Evolutionary conservation across 345 rosid genomes (phyloP), one percentile per base, ranked within the genome.

Genomic region (Moricandia arvensis): DNA sequence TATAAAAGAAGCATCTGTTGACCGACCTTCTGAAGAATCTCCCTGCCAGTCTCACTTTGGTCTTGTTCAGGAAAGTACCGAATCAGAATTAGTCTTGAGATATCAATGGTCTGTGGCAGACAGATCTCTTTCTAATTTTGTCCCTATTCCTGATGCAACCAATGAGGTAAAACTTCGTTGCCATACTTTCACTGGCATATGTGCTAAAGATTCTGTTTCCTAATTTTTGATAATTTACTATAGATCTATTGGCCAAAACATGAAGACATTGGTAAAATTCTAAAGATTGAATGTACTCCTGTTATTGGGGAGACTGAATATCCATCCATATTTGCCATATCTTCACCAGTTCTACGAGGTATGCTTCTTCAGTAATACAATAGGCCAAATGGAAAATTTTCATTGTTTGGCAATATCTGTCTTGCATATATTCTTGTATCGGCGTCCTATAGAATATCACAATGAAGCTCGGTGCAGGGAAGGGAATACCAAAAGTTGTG

Each of bases 201-300:
- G 64, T 72, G 51, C 17, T 30, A 38, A 38, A 61, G 59, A n/a
- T 21, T 66, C 29, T 53, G 15, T 73, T 72, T 49, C 57, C 53
- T 68, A 51, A 66, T 26, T 37, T 51, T 55, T n/a, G 24, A 10
- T 43, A 55, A 58, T 63, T 24, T 45, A 13, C 60, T 17, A 54
- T 62, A 94, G 98, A 95, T 86, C 59, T 94, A 86, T 81, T 90
- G 95, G 97, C 97, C 98, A 72, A 91, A 87, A 85, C 89, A 79
- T 79, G 96, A 80, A 80, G 95, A 94, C 75, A 85, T 94, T 72
- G 84, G 79, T 70, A 91, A 84, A 83, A 75, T 91, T 81, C 82
- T 94, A 49, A 94, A 90, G 81, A 93, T 88, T 67, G 91, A 87
- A 79, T 94, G 98, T 72, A 84, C 83, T 51, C 89, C 93, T 34